Base-by-base conservation (phyloP, 345 rosid genomes). In the Eucalyptus urophylla region DNA sequence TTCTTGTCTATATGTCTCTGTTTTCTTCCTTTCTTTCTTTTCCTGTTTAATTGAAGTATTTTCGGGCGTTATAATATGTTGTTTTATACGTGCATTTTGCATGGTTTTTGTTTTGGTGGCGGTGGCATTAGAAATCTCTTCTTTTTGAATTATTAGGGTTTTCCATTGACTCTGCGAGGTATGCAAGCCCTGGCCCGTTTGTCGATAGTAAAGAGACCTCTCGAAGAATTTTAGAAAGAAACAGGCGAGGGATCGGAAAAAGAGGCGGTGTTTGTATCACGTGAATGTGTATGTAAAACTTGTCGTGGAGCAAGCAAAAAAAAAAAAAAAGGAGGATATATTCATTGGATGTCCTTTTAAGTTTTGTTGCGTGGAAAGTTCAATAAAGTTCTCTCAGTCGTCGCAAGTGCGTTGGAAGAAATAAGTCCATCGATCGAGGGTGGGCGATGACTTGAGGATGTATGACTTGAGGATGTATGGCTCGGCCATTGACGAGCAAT, bases 1-100 rank as follows among this genome's bases (percentile, higher is more conserved):
- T 88, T 90, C 88, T 89, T 89, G 45, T 58, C 88, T 53, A 49
- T 44, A 88, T 21, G 47, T 76, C 85, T 40, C 47, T 40, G 27
- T 22, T 22, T 40, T 37, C 24, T 40, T 40, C 1, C 24, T 22
- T 21, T 4, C 5, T n/a, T 86, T n/a, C 17, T 56, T 89, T 88
- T 14, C 65, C 43, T 8, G 37, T 25, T 86, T 50, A 53, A 62
- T 87, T 29, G 50, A 47, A n/a, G 31, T 51, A 65, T 87, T 25
- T 65, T 29, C 49, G 50, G 85, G 85, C 24, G 85, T 86, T 86
- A 86, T 81, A 16, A 14, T 47, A 7, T 40, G 83, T 37, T 65
- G 76, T n/a, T 29, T 13, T n/a, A 14, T 65, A n/a, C 76, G 76
- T 65, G 37, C 40, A 65, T n/a, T 65, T n/a, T 65, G 76, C 21